A percentile compares a stretch with the other conserved stretches of the same genome.
Conservation (phyloP, 306 rosid species). For the Cajanus cajan region DNA sequence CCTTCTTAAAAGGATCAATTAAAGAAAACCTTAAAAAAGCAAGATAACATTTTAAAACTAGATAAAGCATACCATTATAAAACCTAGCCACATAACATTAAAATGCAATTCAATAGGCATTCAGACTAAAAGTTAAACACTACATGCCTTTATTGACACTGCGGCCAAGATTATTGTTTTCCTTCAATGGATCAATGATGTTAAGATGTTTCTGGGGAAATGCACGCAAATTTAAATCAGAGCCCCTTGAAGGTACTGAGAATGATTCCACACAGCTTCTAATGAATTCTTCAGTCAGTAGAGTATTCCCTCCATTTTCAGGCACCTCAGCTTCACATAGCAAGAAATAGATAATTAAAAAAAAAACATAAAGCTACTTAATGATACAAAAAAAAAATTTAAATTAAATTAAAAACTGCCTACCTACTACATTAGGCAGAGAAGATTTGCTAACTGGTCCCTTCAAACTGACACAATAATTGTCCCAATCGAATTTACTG, state of each 20-base stretch:
- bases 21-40: not conserved
- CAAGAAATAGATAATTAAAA: conserved; percentile 30
- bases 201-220: conserved; percentile 79
- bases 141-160: conserved; percentile 80
- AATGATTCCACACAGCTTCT: conserved; percentile 62
- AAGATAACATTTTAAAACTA: conserved; percentile 8
- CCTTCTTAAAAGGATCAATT: not conserved
- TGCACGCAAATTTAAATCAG: conserved; percentile 49
- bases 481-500: conserved; percentile 92
- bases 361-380: conserved; percentile 21
- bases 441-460: conserved; percentile 82
- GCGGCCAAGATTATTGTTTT: conserved; percentile 93
- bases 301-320: conserved; percentile 58
- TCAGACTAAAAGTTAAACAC: conserved; percentile 20
- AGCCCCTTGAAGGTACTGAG: conserved; percentile 62
- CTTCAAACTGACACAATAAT: conserved; percentile 73
- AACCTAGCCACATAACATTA: conserved; percentile 7
- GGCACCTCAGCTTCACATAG: conserved; percentile 63
- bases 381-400: not conserved
- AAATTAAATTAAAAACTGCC: conserved; percentile 12
- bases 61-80: not conserved
- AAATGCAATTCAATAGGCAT: conserved; percentile 4
- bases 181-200: conserved; percentile 88
- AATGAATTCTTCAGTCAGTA: conserved; percentile 70
- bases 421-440: conserved; percentile 64